Percentiles rank a stretch among this genome's conserved stretches.
Evolutionary conservation across 768 basidiomycete genomes (phyloP).

Genomic region (Trametes maxima): DNA sequence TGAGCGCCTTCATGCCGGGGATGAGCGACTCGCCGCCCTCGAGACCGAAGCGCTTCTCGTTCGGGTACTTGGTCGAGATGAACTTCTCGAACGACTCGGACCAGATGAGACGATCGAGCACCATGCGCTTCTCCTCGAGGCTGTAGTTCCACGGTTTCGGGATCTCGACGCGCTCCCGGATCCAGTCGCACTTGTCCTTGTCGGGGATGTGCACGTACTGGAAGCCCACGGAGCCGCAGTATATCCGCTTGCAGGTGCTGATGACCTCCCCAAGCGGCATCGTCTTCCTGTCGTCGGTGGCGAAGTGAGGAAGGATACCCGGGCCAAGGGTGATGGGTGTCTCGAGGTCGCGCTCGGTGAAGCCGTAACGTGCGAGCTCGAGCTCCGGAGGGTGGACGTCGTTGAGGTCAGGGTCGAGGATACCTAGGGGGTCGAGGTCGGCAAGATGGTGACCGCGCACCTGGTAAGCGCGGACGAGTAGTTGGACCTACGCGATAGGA

Average conservation of each 20-base stretch:
- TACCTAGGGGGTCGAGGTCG: slow-evolving; percentile 93
- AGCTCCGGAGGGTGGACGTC: slow-evolving; percentile 83
- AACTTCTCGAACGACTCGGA: slow-evolving; percentile 99
- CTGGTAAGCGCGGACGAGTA: slow-evolving; percentile 97
- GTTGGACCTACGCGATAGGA: slow-evolving; percentile 70
- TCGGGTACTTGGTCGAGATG: slow-evolving; percentile 98
- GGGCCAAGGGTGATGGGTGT: slow-evolving; percentile 93
- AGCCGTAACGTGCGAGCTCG: slow-evolving; percentile 91
- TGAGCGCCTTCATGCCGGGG: slow-evolving; percentile 99
- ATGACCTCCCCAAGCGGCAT: slow-evolving; percentile 96
- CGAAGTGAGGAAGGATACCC: slow-evolving; percentile 95
- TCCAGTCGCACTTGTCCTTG: slow-evolving; percentile 99
- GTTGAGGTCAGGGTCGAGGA: slow-evolving; percentile 85
- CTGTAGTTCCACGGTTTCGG: slow-evolving; percentile 98
- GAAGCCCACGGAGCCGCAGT: slow-evolving; percentile 88
- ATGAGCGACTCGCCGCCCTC: slow-evolving; percentile 97
- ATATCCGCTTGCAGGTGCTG: slow-evolving; percentile 85
- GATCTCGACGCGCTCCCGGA: slow-evolving; percentile 91
- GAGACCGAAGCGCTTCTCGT: slow-evolving; percentile 98
- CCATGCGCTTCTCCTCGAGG: slow-evolving; percentile 98
- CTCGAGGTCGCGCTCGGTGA: slow-evolving; percentile 90
- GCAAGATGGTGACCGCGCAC: slow-evolving; percentile 97
- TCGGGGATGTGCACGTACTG: slow-evolving; percentile 97
- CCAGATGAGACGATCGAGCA: slow-evolving; percentile 98
- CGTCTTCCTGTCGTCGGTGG: slow-evolving; percentile 78